Evolutionary conservation across 495 filamentous ascomycete species (phyloP), one percentile per base, ranked within the genome.

Genomic region (Hamigera avellanea): DNA sequence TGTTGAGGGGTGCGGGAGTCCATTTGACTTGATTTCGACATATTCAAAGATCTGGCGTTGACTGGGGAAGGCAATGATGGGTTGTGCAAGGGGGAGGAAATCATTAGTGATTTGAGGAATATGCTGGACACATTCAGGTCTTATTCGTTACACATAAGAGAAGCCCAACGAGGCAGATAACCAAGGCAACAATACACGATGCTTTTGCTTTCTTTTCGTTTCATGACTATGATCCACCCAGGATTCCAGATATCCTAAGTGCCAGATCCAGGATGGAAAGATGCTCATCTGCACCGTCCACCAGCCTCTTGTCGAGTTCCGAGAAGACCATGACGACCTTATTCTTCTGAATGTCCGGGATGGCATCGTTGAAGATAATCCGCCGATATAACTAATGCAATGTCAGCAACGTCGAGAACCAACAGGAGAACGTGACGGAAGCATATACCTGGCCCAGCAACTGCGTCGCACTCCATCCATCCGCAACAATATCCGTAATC

Each of bases 201-300:
- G n/a, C n/a, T n/a, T n/a, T n/a, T n/a, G n/a, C n/a, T n/a, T n/a
- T n/a, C n/a, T n/a, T n/a, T n/a, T n/a, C n/a, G n/a, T n/a, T n/a
- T n/a, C 21, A 23, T 4, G 9, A 23, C 21, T 23, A 23, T 9
- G 46, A 50, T 10, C 62, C 62, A 16, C 69, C 69, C 45, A 96
- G 44, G 34, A 94, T 79, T 9, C 78, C 78, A 0, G 83, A 79
- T 54, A 95, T 78, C 47, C 82, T 75, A 42, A 96, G 59, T 14
- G 80, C 66, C 40, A 95, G 53, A 57, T 99, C 91, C 27, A 96
- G 55, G 30, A 96, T 81, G 7, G 81, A 83, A 14, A 99, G 60
- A 50, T 96, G 87, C 59, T 99, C 91, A 52, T 99, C 93, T 2
- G 86, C 80, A n/a, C 91, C 91, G 57, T 99, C 93, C n/a, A 93